Evolutionary conservation across 2,329 filamentous ascomycete genomes (phyloP).

Genomic region (Pseudocercospora eumusae): DNA sequence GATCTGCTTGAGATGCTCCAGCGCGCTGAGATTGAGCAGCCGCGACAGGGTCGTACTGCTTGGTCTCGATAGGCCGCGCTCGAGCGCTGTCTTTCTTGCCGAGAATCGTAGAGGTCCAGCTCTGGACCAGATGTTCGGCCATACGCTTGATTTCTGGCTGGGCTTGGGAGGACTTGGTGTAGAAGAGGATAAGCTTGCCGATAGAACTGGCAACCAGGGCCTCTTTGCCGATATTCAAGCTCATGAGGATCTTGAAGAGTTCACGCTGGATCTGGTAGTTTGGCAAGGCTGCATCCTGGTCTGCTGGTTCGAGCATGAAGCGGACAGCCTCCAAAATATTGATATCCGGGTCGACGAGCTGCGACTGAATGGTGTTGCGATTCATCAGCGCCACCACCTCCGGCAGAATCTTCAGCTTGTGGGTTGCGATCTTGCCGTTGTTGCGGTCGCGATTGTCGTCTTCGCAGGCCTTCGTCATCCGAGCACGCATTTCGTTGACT

Average conservation of each 20-base stretch:
- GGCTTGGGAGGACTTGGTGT: conserved; percentile 90
- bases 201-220: conserved; percentile 86
- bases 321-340: conserved; percentile 93
- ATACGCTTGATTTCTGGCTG: conserved; percentile 88
- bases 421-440: conserved; percentile 75
- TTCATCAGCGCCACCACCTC: conserved; percentile 87
- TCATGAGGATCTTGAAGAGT: conserved; percentile 76
- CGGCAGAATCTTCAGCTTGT: conserved; percentile 91
- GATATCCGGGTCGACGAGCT: conserved; percentile 88
- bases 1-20: conserved; percentile 40
- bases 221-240: conserved; percentile 88
- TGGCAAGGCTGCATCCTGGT: conserved; percentile 81
- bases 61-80: conserved; percentile 69
- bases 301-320: conserved; percentile 94
- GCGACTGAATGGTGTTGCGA: conserved; percentile 80
- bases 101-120: conserved; percentile 93
- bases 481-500: conserved; percentile 80
- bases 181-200: conserved; percentile 94
- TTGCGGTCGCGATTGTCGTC: conserved; percentile 81
- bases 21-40: conserved; percentile 28
- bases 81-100: conserved; percentile 87
- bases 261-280: conserved; percentile 98
- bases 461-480: conserved; percentile 88
- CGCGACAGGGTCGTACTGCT: conserved; percentile 60
- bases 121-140: conserved; percentile 86